Evolutionary conservation across 1,139 yeast species (phyloP).

Genomic region (Pichia cactophila): DNA sequence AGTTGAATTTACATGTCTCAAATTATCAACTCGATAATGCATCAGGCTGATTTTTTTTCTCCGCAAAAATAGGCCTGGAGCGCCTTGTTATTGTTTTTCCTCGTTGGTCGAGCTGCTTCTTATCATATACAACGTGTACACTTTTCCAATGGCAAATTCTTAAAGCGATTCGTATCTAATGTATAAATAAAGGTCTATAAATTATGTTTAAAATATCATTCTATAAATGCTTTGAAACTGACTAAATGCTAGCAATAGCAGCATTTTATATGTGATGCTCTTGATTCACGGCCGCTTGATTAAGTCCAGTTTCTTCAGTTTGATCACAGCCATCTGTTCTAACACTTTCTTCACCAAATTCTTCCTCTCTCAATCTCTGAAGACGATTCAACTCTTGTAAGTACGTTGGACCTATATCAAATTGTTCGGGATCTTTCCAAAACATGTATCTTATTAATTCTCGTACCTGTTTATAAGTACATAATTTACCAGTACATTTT

Average conservation of each 20-base stretch:
- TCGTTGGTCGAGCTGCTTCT: not conserved
- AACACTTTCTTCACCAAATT: constrained; percentile 4
- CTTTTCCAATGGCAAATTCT: too few species aligned
- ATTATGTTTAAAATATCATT: too few species aligned
- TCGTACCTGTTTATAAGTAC: constrained; percentile 49
- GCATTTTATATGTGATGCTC: not conserved
- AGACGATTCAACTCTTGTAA: constrained; percentile 17
- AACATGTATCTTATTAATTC: constrained; percentile 48
- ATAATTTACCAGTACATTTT: constrained; percentile 49
- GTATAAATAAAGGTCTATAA: too few species aligned
- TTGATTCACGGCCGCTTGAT: not conserved
- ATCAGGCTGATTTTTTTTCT: not conserved
- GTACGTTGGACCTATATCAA: constrained; percentile 46
- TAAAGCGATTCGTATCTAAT: too few species aligned
- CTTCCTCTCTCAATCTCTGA: constrained; percentile 10
- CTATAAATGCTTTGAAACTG: too few species aligned
- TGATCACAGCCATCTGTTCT: not conserved
- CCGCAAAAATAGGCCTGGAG: not conserved
- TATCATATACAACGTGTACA: too few species aligned
- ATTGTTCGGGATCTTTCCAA: constrained; percentile 47
- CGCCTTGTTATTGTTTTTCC: not conserved
- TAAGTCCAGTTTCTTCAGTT: not conserved
- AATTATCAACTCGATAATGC: too few species aligned
- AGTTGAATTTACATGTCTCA: too few species aligned
- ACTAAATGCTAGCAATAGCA: too few species aligned